phyloP scores from a whole-genome alignment of 306 rosid genomes.

The Sophora flavescens region DNA sequence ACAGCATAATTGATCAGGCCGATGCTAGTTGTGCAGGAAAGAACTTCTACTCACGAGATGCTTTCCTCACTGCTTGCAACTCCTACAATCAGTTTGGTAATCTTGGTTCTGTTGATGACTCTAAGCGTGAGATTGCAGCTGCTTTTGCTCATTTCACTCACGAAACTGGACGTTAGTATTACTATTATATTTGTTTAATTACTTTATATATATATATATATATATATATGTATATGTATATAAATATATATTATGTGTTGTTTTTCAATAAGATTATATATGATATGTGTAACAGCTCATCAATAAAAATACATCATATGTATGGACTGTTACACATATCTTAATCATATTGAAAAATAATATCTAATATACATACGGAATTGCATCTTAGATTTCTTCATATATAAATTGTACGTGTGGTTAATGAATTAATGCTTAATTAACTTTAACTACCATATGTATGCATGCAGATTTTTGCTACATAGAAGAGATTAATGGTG shows the following conservation, averaged over 20 bases:
- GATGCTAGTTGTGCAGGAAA: constrained; percentile 64
- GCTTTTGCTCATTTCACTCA: constrained; percentile 86
- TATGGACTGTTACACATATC: no score
- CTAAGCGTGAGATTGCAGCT: constrained; percentile 85
- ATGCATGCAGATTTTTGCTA: constrained; percentile 68
- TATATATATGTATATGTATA: no score
- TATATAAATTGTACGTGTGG: no score
- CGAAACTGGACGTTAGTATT: constrained; percentile 75
- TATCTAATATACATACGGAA: no score
- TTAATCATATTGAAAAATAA: no score
- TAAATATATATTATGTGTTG: no score
- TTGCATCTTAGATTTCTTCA: no score
- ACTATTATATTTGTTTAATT: not conserved
- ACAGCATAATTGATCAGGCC: constrained; percentile 59
- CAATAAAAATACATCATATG: no score
- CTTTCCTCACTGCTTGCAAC: constrained; percentile 61
- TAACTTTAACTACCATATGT: no score
- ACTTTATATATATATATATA: no score
- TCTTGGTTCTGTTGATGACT: constrained; percentile 55
- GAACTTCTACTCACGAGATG: constrained; percentile 60
- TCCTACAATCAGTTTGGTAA: constrained; percentile 61
- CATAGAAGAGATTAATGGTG: constrained; percentile 85
- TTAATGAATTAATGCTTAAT: not conserved
- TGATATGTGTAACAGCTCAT: no score
- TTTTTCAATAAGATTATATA: no score